Evolutionary conservation across 2,329 filamentous ascomycete species (phyloP).

Genomic region (Diaporthe sp.): DNA sequence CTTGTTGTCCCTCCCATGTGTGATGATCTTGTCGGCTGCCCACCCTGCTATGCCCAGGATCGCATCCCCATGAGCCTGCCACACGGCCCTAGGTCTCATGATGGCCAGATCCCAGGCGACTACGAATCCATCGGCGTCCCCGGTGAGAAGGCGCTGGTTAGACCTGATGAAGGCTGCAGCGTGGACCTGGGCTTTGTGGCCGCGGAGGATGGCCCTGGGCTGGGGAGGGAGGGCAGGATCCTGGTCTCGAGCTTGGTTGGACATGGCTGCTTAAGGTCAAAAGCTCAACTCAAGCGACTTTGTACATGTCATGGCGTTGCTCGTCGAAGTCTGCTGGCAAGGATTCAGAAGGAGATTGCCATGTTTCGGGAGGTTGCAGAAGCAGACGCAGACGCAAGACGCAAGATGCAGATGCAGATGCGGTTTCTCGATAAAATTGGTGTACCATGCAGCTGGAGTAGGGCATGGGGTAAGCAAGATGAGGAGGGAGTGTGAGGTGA

Average conservation of each 20-base stretch:
- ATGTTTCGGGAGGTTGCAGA: slow-evolving; percentile 39
- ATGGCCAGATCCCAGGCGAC: slow-evolving; percentile 87
- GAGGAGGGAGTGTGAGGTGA: neutral
- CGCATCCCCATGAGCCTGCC: slow-evolving; percentile 85
- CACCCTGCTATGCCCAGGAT: slow-evolving; percentile 83
- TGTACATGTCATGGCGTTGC: slow-evolving; percentile 23
- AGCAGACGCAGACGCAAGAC: neutral
- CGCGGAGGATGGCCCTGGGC: slow-evolving; percentile 80
- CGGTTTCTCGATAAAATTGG: slow-evolving; percentile 19
- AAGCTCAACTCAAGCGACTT: slow-evolving; percentile 22
- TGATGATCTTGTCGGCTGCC: slow-evolving; percentile 81
- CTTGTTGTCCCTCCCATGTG: slow-evolving; percentile 93
- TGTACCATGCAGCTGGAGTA: slow-evolving; percentile 18
- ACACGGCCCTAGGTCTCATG: slow-evolving; percentile 86
- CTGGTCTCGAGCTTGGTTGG: slow-evolving; percentile 39
- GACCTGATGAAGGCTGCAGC: slow-evolving; percentile 78
- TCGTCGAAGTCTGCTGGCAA: neutral
- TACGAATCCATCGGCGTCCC: slow-evolving; percentile 91
- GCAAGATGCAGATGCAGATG: slow-evolving; percentile 10
- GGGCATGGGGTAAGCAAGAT: neutral
- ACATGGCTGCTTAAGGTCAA: slow-evolving; percentile 44
- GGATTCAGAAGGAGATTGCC: slow-evolving; percentile 37
- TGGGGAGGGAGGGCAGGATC: slow-evolving; percentile 50
- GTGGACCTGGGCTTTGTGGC: slow-evolving; percentile 86
- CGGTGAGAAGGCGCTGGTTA: slow-evolving; percentile 85